Evolutionary conservation across 805 yeast genomes (phyloP).

Genomic region (Scheffersomyces lignosus): DNA sequence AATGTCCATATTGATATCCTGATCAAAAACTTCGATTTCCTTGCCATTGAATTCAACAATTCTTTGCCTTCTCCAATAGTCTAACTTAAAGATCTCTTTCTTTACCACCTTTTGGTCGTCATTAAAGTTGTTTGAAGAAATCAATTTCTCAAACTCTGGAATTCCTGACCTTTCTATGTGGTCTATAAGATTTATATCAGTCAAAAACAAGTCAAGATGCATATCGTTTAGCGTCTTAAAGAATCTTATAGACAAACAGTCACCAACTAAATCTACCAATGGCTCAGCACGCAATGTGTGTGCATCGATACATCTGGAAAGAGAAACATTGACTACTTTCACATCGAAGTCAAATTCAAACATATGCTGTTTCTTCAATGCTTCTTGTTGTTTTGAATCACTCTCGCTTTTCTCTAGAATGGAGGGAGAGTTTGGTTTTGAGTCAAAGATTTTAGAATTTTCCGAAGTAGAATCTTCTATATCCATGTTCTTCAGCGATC

Average conservation of each 20-base stretch:
- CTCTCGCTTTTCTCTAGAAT: constrained; percentile 7
- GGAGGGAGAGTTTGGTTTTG: neutral
- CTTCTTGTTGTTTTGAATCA: constrained; percentile 12
- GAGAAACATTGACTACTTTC: constrained; percentile 57
- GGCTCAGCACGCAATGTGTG: constrained; percentile 61
- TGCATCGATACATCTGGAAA: constrained; percentile 68
- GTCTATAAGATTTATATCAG: constrained; percentile 72
- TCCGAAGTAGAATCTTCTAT: constrained; percentile 4
- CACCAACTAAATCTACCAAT: constrained; percentile 72
- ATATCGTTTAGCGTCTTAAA: constrained; percentile 59
- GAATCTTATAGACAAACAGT: constrained; percentile 59
- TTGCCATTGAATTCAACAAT: constrained; percentile 53
- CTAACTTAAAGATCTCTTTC: constrained; percentile 54
- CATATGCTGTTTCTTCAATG: constrained; percentile 49
- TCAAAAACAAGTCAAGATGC: constrained; percentile 63
- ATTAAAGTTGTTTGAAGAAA: constrained; percentile 59
- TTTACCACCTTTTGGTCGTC: constrained; percentile 28
- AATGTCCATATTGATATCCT: constrained; percentile 66
- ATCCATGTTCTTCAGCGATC: constrained; percentile 7
- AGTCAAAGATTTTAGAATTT: neutral
- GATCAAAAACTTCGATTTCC: constrained; percentile 72
- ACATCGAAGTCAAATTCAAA: constrained; percentile 76
- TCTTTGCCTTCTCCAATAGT: constrained; percentile 60
- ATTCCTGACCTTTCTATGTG: constrained; percentile 63
- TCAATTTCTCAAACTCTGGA: constrained; percentile 62